Base-by-base conservation (phyloP, 1,139 yeast species). In the Kazachstania sp. region DNA sequence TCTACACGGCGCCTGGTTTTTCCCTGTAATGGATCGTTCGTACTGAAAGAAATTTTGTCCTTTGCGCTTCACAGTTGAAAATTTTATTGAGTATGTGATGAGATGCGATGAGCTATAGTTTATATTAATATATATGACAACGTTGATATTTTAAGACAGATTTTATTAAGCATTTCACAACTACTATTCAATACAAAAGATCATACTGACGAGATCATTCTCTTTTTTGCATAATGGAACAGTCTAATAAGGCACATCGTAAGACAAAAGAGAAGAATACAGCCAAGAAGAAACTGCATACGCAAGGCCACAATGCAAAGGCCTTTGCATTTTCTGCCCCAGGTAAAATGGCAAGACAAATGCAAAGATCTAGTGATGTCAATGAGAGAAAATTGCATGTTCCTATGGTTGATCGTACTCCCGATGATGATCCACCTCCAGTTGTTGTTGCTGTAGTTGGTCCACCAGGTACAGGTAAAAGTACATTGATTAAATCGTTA, bases 391-490 rank as follows among this genome's bases (percentile, higher is more conserved):
- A 81, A 64, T 75, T 85, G 61, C 98, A 92, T 72, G 97, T 90
- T 30, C 98, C 98, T 15, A 88, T 92, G 97, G 85, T 92, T 45
- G 96, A 92, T 63, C 75, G 98, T 59, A 88, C 97, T 0, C 97
- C 98, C 0, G 98, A 92, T 49, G 97, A 90, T 59, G 94, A 84
- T 61, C 97, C 98, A 1, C 97, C 98, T 35, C 98, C 98, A 47
- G 84, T 92, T 20, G 82, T 94, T 49, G 87, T 94, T 35, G 97
- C 97, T 0, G 95, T 92, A 5, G 97, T 92, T 16, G 99, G 99
- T 0, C 99, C 99, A 9, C 96, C 96, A 8, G 99, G 99, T 11
- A 92, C 97, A 0, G 99, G 99, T 54, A 94, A 94, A 64, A 80
- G 97, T 18, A 92, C 98, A 0, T 73, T 94, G 61, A 87, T 94